Conservation (phyloP, 768 basidiomycete genomes). For the Tubosaeta brunneosetosa region DNA sequence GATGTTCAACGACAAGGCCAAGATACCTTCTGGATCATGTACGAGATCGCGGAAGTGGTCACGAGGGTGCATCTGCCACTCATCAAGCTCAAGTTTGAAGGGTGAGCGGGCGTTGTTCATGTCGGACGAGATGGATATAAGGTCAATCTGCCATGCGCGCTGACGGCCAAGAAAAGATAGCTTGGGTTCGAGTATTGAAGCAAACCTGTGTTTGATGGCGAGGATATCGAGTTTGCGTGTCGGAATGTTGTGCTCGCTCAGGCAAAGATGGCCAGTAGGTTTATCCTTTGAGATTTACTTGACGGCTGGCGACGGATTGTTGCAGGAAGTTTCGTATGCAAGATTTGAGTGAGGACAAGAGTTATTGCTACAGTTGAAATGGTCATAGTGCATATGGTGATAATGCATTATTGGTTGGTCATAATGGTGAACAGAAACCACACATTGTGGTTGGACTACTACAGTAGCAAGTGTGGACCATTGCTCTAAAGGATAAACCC, state of each 20-base stretch:
- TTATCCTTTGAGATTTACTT: background rate
- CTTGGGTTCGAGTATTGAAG: conserved; percentile 92
- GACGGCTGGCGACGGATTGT: background rate
- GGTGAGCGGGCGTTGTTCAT: too few species aligned
- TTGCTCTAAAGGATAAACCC: too few species aligned
- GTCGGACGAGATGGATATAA: conserved; percentile 26
- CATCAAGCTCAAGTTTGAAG: conserved; percentile 92
- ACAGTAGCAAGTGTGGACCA: too few species aligned
- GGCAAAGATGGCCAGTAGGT: conserved; percentile 90
- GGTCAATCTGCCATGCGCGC: conserved; percentile 90
- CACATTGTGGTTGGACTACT: too few species aligned
- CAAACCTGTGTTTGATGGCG: conserved; percentile 86
- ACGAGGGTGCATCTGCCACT: conserved; percentile 86
- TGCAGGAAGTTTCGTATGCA: conserved; percentile 86
- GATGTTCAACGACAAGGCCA: conserved; percentile 87
- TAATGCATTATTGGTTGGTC: too few species aligned
- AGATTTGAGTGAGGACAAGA: conserved; percentile 85
- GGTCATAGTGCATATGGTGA: too few species aligned
- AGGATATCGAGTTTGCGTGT: conserved; percentile 96
- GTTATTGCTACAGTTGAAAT: too few species aligned
- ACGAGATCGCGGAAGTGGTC: conserved; percentile 87
- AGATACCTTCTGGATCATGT: conserved; percentile 86
- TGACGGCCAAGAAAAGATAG: conserved; percentile 98
- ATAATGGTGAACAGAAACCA: too few species aligned
- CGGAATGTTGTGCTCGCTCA: conserved; percentile 89